Conservation (phyloP, 2,329 filamentous ascomycete species). For the Hypoxylon sp. region DNA sequence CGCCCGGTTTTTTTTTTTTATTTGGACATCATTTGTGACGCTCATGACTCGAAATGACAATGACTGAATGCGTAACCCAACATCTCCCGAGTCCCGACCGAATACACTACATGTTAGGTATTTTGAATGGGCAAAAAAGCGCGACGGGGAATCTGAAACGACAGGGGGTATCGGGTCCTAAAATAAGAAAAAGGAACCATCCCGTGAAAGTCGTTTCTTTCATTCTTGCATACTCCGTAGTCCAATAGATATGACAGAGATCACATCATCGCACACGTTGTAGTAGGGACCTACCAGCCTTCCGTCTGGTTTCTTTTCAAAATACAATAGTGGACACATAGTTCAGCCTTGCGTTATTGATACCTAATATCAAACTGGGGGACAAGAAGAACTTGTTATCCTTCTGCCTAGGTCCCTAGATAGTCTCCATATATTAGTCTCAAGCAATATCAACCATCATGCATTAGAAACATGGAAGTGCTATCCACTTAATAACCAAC, state of each 20-base stretch:
- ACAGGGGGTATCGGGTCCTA: conserved; percentile 36
- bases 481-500: conserved; percentile 26
- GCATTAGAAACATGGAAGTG: conserved; percentile 25
- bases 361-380: too few species aligned
- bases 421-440: conserved; percentile 15
- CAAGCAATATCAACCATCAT: conserved; percentile 26
- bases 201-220: conserved; percentile 29
- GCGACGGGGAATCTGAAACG: conserved; percentile 36
- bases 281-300: conserved; percentile 1
- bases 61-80: conserved; percentile 3
- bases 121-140: conserved; percentile 20
- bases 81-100: conserved; percentile 32
- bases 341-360: too few species aligned
- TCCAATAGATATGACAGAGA: conserved; percentile 15
- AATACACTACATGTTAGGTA: too few species aligned
- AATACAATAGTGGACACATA: too few species aligned
- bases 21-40: conserved; percentile 11
- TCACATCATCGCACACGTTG: conserved; percentile 31
- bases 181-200: conserved; percentile 38
- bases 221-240: conserved; percentile 1
- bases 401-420: conserved; percentile 3
- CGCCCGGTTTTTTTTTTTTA: conserved; percentile 16
- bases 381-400: too few species aligned
- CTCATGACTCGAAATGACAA: conserved; percentile 29
- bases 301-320: conserved; percentile 29